These are phyloP conservation scores for Saturnispora sanitii DNA, from an alignment of 805 yeast species.

Conservation along the genomic window DNA sequence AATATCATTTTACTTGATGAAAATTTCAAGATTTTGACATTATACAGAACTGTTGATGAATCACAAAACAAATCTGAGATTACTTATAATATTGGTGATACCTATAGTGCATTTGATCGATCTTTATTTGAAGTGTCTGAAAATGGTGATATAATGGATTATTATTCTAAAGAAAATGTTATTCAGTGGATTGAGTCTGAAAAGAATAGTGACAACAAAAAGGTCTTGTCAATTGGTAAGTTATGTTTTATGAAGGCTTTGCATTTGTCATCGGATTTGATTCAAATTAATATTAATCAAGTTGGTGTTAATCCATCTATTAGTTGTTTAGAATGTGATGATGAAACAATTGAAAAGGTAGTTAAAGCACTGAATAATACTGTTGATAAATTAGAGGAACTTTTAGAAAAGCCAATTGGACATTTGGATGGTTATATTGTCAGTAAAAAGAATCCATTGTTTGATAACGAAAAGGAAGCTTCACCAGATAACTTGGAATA, in stretches of 20 bases:
- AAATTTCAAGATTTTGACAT: constrained; percentile 52
- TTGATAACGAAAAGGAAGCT: constrained; percentile 31
- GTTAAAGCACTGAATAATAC: constrained; percentile 38
- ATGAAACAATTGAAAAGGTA: constrained; percentile 23
- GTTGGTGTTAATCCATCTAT: constrained; percentile 34
- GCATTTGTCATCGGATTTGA: constrained; percentile 68
- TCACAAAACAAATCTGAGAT: constrained; percentile 47
- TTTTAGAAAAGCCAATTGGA: constrained; percentile 29
- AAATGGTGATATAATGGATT: constrained; percentile 1
- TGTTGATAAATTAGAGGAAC: constrained; percentile 31
- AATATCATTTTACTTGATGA: constrained; percentile 72
- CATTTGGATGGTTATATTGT: constrained; percentile 51
- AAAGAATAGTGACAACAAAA: constrained; percentile 30
- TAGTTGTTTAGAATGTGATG: constrained; percentile 25
- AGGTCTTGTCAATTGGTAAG: constrained; percentile 56
- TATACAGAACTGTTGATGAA: constrained; percentile 58
- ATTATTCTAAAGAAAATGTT: constrained; percentile 27
- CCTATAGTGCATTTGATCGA: constrained; percentile 51
- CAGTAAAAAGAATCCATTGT: constrained; percentile 47
- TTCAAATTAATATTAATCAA: constrained; percentile 46
- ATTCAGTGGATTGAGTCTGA: constrained; percentile 32
- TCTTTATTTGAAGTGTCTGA: constrained; percentile 29
- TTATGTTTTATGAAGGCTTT: constrained; percentile 58
- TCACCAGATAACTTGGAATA: constrained; percentile 29
- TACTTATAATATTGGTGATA: constrained; percentile 66